A percentile compares a stretch with the other conserved stretches of the same genome.
phyloP scores from a whole-genome alignment of 148 eudicot genomes.

The Spergularia marina region DNA sequence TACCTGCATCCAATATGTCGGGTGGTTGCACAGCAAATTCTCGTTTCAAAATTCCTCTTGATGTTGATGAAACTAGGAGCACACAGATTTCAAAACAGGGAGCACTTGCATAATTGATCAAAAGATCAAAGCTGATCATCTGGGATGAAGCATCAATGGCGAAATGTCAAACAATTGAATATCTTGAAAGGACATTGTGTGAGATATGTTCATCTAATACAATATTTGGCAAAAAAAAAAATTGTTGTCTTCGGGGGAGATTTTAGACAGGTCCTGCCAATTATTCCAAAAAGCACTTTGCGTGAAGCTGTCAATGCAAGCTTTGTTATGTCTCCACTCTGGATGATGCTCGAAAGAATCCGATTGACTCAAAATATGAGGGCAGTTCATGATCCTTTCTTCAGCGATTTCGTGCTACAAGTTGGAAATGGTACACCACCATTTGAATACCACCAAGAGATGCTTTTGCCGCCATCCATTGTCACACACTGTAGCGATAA shows the following conservation, averaged over 20 bases:
- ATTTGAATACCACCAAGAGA: background rate
- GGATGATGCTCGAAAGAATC: background rate
- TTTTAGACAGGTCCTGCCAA: slow-evolving; percentile 2
- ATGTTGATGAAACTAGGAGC: background rate
- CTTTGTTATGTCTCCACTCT: background rate
- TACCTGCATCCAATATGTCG: background rate
- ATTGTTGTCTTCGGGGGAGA: slow-evolving; percentile 1
- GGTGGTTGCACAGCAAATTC: background rate
- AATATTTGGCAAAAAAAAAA: background rate
- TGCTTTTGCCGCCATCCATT: background rate
- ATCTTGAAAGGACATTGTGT: background rate
- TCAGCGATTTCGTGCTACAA: background rate
- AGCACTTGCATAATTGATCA: background rate
- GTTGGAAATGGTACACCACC: background rate
- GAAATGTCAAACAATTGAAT: background rate
- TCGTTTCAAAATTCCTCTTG: background rate
- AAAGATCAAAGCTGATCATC: background rate
- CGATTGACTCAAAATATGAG: background rate
- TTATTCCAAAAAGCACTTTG: background rate
- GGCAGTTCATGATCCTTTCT: background rate
- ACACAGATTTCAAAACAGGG: background rate
- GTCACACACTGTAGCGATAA: background rate
- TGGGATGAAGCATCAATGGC: slow-evolving; percentile 16
- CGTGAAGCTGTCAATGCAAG: background rate
- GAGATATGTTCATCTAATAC: background rate